Percentiles rank a stretch among this genome's conserved stretches.
These are phyloP conservation scores for Penicillium sp. DNA, from an alignment of 2,329 filamentous ascomycete genomes.

Conservation along the genomic window DNA sequence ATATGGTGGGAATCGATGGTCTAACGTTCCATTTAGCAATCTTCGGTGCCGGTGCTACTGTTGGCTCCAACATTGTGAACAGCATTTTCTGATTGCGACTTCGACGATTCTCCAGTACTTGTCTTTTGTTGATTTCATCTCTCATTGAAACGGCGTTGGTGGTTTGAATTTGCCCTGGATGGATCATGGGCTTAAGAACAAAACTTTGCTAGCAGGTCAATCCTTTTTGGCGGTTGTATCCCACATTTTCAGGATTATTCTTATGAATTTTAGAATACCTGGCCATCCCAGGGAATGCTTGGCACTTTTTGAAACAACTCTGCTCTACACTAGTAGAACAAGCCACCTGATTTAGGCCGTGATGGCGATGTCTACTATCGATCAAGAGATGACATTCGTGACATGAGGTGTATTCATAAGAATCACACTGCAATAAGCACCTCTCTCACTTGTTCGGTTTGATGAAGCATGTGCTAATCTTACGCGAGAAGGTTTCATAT, in stretches of 20 bases:
- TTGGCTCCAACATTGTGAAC: conserved; percentile 85
- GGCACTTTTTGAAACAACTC: neutral
- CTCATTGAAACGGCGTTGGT: conserved; percentile 34
- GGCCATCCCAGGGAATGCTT: neutral
- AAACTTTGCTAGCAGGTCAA: neutral
- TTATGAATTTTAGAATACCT: neutral
- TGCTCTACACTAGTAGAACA: neutral
- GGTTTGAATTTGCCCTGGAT: conserved; percentile 18
- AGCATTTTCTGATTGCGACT: conserved; percentile 64
- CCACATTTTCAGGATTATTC: neutral
- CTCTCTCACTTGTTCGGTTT: no score
- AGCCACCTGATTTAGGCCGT: neutral
- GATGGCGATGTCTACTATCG: neutral
- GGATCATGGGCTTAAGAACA: neutral
- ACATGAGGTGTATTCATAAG: no score
- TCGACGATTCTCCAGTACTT: neutral
- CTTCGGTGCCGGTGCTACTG: conserved; percentile 86
- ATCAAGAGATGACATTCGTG: neutral
- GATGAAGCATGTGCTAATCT: no score
- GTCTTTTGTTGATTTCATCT: conserved; percentile 11
- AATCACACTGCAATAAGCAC: no score
- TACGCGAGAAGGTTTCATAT: no score
- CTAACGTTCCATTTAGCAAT: conserved; percentile 56
- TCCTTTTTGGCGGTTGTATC: neutral
- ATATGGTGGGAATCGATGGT: neutral